These are phyloP conservation scores for Collybia sp. DNA, from an alignment of 768 basidiomycete species.

Conservation along the genomic window DNA sequence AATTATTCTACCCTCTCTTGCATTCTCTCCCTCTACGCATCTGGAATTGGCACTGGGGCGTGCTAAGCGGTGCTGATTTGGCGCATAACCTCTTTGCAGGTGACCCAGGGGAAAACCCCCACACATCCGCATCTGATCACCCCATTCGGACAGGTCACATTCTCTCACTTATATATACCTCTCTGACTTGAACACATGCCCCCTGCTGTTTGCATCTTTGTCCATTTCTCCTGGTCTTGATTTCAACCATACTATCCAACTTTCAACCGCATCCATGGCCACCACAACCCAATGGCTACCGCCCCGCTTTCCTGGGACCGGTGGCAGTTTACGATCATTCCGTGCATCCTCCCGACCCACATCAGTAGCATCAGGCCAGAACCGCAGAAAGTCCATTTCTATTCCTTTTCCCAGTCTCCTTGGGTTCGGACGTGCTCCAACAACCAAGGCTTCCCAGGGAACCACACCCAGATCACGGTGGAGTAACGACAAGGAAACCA, in stretches of 20 bases:
- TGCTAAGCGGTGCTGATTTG: too few relatives aligned
- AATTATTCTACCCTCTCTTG: too few relatives aligned
- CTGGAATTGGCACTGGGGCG: too few relatives aligned
- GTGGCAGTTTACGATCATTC: slow-evolving; percentile 17
- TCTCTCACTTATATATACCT: too few relatives aligned
- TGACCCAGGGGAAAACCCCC: too few relatives aligned
- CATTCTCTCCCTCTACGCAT: too few relatives aligned
- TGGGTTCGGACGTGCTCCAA: slow-evolving; percentile 9
- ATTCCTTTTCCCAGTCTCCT: slow-evolving; percentile 12
- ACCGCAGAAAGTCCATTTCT: slow-evolving; percentile 10
- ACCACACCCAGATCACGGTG: not conserved
- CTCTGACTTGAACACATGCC: too few relatives aligned
- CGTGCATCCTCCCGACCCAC: not conserved
- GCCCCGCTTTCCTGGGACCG: slow-evolving; percentile 13
- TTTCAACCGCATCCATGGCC: slow-evolving; percentile 4
- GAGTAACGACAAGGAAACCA: slow-evolving; percentile 6
- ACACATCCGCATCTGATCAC: too few relatives aligned
- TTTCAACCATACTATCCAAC: not conserved
- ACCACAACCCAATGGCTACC: slow-evolving; percentile 5
- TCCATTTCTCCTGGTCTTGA: too few relatives aligned
- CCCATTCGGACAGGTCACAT: too few relatives aligned
- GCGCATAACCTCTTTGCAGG: too few relatives aligned
- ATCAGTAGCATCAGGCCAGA: slow-evolving; percentile 8
- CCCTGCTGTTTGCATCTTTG: too few relatives aligned
- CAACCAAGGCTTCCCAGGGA: slow-evolving; percentile 1